These are phyloP conservation scores for Carallia pectinifolia DNA, from an alignment of 345 rosid species.

Conservation along the genomic window DNA sequence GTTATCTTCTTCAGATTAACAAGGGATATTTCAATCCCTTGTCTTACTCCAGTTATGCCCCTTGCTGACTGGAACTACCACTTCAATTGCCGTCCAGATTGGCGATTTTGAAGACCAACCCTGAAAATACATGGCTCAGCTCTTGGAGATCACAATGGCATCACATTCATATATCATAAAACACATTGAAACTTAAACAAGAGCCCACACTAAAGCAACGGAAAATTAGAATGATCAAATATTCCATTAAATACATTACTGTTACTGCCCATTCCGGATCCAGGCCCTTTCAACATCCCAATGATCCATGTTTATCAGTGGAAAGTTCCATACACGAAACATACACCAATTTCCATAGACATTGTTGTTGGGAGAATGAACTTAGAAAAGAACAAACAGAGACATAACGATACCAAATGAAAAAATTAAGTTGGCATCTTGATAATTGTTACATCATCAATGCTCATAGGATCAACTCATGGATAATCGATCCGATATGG, in stretches of 20 bases:
- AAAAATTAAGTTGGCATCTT: background rate
- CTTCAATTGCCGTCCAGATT: background rate
- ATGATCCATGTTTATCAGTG: no score
- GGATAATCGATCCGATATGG: no score
- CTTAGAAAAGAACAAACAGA: background rate
- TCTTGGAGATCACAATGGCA: background rate
- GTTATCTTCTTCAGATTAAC: background rate
- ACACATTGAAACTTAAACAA: background rate
- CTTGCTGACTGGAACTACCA: background rate
- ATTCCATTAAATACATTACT: no score
- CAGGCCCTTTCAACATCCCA: background rate
- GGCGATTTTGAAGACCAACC: background rate
- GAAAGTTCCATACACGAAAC: background rate
- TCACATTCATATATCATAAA: background rate
- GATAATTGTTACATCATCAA: no score
- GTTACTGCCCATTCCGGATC: background rate
- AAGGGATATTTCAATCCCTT: constrained; percentile 1
- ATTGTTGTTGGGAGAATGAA: background rate
- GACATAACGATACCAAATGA: background rate
- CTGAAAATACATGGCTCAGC: no score
- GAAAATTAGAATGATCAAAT: background rate
- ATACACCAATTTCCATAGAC: background rate
- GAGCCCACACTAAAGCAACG: background rate
- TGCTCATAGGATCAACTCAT: no score
- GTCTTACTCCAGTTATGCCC: background rate